A percentile compares a stretch with the other conserved stretches of the same genome.
Evolutionary conservation across 352 stramenopile genomes (phyloP).

Genomic region (Pythium chondricola): DNA sequence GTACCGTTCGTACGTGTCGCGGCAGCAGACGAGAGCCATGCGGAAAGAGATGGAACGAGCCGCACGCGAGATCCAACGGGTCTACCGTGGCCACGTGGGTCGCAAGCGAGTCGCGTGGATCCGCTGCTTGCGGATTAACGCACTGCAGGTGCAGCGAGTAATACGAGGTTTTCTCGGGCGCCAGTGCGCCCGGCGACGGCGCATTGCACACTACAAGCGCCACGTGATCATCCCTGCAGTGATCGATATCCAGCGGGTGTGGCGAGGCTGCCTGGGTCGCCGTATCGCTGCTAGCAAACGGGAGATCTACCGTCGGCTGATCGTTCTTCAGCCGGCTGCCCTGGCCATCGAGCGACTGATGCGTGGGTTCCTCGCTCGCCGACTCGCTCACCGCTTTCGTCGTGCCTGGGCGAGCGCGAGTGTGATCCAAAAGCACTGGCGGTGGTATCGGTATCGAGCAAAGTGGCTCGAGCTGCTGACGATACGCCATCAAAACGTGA

Average conservation of each 20-base stretch:
- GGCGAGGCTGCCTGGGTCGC: slow-evolving; percentile 37
- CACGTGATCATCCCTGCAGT: slow-evolving; percentile 39
- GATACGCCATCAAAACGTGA: slow-evolving; percentile 34
- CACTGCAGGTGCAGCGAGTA: slow-evolving; percentile 41
- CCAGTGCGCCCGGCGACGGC: slow-evolving; percentile 32
- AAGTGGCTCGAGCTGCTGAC: slow-evolving; percentile 53
- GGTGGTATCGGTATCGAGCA: slow-evolving; percentile 29
- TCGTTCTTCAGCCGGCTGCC: slow-evolving; percentile 43
- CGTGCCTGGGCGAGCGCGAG: slow-evolving; percentile 21
- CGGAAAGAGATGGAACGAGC: slow-evolving; percentile 21
- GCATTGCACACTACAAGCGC: slow-evolving; percentile 32
- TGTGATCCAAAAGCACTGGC: slow-evolving; percentile 51
- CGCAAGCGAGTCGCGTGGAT: slow-evolving; percentile 37
- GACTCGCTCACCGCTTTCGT: slow-evolving; percentile 25
- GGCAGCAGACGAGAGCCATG: slow-evolving; percentile 29
- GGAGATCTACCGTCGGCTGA: slow-evolving; percentile 18
- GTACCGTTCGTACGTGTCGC: slow-evolving; percentile 45
- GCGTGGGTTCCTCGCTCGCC: slow-evolving; percentile 50
- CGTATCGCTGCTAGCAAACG: slow-evolving; percentile 25
- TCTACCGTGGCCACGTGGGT: slow-evolving; percentile 46
- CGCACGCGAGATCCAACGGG: slow-evolving; percentile 35
- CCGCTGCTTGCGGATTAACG: slow-evolving; percentile 31
- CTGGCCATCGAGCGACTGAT: slow-evolving; percentile 42
- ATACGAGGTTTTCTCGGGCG: slow-evolving; percentile 57
- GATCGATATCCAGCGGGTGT: slow-evolving; percentile 45